Conservation (phyloP, 495 filamentous ascomycete genomes). For the Neurospora sp. region DNA sequence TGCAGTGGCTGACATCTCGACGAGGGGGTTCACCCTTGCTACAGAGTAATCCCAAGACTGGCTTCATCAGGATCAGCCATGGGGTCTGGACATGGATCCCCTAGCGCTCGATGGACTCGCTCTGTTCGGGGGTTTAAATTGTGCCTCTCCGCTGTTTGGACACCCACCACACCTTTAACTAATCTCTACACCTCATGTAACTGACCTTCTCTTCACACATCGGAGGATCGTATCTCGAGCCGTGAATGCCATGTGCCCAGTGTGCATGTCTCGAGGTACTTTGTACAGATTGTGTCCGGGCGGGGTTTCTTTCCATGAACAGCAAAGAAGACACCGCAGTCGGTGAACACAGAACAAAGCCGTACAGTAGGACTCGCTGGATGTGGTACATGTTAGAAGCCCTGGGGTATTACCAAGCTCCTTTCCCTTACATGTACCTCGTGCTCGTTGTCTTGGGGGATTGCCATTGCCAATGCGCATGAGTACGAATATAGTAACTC, state of each 20-base stretch:
- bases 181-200: background rate
- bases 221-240: background rate
- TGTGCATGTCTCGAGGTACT: background rate
- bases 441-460: background rate
- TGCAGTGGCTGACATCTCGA: conserved; percentile 3
- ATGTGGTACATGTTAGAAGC: background rate
- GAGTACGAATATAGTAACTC: background rate
- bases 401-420: background rate
- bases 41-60: conserved; percentile 1
- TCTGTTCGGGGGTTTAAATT: background rate
- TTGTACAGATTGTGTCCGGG: background rate
- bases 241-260: background rate
- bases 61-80: conserved; percentile 12
- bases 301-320: background rate
- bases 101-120: background rate
- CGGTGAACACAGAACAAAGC: background rate
- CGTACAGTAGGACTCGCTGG: background rate
- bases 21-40: conserved; percentile 14
- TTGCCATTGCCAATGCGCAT: background rate
- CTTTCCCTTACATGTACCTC: background rate
- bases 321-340: background rate
- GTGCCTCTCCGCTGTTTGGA: background rate
- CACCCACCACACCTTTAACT: background rate
- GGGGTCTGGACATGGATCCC: background rate
- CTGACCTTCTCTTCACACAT: background rate